phyloP scores from a whole-genome alignment of 179 eudicot species.

The Nepenthes alata region DNA sequence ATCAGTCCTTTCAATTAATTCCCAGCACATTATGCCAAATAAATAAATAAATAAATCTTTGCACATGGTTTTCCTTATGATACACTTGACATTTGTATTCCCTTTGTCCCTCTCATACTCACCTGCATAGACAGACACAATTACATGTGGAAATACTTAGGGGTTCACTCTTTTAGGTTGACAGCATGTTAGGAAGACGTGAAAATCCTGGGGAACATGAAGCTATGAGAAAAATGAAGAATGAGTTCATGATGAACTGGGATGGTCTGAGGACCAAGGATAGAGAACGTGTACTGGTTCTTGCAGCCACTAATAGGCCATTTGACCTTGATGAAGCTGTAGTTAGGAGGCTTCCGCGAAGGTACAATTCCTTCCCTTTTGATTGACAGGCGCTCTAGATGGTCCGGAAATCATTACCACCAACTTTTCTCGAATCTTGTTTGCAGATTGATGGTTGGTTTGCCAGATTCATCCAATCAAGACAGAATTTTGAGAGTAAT shows the following conservation, averaged over 20 bases:
- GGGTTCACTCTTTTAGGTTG: conserved; percentile 36
- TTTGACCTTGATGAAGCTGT: conserved; percentile 99
- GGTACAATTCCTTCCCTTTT: conserved; percentile 22
- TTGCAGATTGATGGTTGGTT: conserved; percentile 87
- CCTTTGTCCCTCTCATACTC: too few species aligned
- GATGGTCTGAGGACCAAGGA: conserved; percentile 95
- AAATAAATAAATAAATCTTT: too few species aligned
- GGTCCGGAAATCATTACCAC: not conserved
- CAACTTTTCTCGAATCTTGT: not conserved
- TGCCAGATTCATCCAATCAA: conserved; percentile 82
- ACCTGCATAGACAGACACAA: not conserved
- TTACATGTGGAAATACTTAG: not conserved
- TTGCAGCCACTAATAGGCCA: conserved; percentile 93
- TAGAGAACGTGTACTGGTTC: conserved; percentile 86
- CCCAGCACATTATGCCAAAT: too few species aligned
- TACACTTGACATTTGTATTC: conserved; percentile 1
- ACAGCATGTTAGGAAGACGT: conserved; percentile 95
- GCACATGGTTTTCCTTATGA: not conserved
- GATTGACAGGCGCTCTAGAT: not conserved
- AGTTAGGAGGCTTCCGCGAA: conserved; percentile 84
- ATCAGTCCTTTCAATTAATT: too few species aligned
- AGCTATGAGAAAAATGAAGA: conserved; percentile 99
- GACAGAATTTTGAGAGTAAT: conserved; percentile 75
- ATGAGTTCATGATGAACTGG: conserved; percentile 97
- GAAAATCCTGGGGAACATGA: conserved; percentile 97